phyloP scores from a whole-genome alignment of 1,284 basidiomycete species.

The Agroathelia rolfsii region DNA sequence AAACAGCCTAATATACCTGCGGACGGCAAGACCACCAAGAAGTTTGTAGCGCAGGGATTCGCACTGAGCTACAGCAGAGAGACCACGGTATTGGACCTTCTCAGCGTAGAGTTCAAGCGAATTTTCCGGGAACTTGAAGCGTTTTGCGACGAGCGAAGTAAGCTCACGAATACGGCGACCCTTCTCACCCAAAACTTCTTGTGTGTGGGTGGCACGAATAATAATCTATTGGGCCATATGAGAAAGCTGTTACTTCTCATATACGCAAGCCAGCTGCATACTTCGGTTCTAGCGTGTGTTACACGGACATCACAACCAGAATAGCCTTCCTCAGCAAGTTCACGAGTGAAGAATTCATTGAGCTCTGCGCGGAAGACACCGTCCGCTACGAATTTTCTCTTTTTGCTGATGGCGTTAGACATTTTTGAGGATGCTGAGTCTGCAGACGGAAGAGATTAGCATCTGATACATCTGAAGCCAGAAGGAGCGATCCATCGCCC shows the following conservation, averaged over 20 bases:
- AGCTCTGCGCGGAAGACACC: conserved; percentile 98
- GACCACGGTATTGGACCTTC: conserved; percentile 98
- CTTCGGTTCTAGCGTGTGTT: conserved; percentile 97
- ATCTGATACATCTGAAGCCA: conserved; percentile 4
- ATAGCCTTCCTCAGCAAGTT: conserved; percentile 99
- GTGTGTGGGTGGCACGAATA: conserved; percentile 99
- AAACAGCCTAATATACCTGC: conserved; percentile 84
- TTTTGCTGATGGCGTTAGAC: conserved; percentile 86
- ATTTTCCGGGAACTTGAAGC: conserved; percentile 99
- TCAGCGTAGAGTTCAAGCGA: conserved; percentile 99
- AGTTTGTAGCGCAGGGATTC: conserved; percentile 99
- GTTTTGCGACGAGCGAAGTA: conserved; percentile 96
- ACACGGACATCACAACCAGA: conserved; percentile 99
- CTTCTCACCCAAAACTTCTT: conserved; percentile 99
- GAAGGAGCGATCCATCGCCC: conserved; percentile 7
- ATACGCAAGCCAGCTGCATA: conserved; percentile 20
- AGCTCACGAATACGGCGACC: conserved; percentile 99
- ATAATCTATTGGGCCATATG: conserved; percentile 66
- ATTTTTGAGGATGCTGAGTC: conserved; percentile 31
- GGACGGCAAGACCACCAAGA: conserved; percentile 97
- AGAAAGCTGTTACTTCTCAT: conserved; percentile 7
- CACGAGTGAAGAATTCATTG: conserved; percentile 97
- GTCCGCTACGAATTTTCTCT: conserved; percentile 97
- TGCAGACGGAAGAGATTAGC: conserved; percentile 6
- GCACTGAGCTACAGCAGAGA: conserved; percentile 98